Evolutionary conservation across 73 alveolate genomes (phyloP), one percentile per base, ranked within the genome.

Genomic region (Blepharisma japonicum): DNA sequence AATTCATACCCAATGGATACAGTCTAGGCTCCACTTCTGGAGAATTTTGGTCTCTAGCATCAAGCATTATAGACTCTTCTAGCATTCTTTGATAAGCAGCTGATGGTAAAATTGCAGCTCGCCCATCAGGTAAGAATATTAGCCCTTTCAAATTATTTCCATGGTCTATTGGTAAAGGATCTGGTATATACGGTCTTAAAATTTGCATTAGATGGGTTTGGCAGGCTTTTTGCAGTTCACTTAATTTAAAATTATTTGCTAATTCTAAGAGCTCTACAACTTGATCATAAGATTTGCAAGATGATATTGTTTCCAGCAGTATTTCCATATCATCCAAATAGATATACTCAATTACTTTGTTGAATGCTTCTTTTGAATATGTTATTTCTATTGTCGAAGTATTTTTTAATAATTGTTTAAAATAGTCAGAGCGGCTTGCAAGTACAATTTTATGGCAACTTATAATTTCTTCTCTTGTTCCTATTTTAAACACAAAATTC

Each of bases 91-190:
- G 45, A 56, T 84, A 87, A 23, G 79, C 25, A 8, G 78, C 94
- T 23, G 77, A 55, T n/a, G 78, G 81, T 47, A 84, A 78, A 25
- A 87, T 68, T 6, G 86, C 77, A 23, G 81, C 83, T 71, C 91
- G 70, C 8, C 94, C 94, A 80, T 87, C 94, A n/a, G 94, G 91
- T 4, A 87, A 68, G 87, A 87, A 87, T 74, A 87, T 48, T 7
- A 87, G 76, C n/a, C 94, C 94, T 32, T 78, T 78, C 18, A 68
- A 27, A 42, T 78, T 70, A 70, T 20, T 14, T 45, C 27, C 56
- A 39, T 45, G 80, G 11, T 70, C 55, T 25, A 25, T 14, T 70
- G 74, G 66, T 3, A 45, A 18, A 70, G 80, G 56, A 7, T 70
- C 68, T 7, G 66, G 66, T 18, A 45, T 70, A 45, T 14, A 70